Evolutionary conservation across 2,329 filamentous ascomycete genomes (phyloP).

Genomic region (Cercospora sp.): DNA sequence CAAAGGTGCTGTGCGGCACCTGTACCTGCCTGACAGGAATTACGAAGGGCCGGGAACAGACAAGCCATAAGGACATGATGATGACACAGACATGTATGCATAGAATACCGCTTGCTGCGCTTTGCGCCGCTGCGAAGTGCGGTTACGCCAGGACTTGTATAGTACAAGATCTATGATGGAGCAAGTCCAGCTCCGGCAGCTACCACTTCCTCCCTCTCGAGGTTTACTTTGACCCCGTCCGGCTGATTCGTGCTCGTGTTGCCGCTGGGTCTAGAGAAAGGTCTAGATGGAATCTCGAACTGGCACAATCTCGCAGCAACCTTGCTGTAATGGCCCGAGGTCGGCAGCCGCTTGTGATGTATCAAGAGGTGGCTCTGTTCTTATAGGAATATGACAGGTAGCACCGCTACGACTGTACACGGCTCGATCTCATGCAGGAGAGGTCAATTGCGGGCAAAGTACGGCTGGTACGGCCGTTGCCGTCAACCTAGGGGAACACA

Average conservation of each 20-base stretch:
- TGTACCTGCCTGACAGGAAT: constrained; percentile 90
- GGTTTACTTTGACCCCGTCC: background rate
- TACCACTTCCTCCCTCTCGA: background rate
- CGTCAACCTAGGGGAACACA: background rate
- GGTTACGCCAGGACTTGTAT: constrained; percentile 7
- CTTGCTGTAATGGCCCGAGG: background rate
- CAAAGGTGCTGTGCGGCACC: constrained; percentile 83
- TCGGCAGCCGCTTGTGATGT: background rate
- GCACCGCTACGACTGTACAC: background rate
- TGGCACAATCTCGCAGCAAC: background rate
- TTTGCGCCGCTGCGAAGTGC: background rate
- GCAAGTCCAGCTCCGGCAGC: background rate
- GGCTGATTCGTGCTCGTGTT: background rate
- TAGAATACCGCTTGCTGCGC: background rate
- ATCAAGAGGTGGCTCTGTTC: background rate
- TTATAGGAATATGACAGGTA: background rate
- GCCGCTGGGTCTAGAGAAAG: background rate
- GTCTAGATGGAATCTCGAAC: background rate
- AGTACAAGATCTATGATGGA: constrained; percentile 2
- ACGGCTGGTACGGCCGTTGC: background rate
- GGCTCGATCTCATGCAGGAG: background rate
- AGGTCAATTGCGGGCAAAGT: background rate
- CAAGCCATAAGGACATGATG: constrained; percentile 28
- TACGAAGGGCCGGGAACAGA: constrained; percentile 71
- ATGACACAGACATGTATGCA: constrained; percentile 13